Evolutionary conservation across 148 eudicot species (phyloP).

Genomic region (Cornus kousa): DNA sequence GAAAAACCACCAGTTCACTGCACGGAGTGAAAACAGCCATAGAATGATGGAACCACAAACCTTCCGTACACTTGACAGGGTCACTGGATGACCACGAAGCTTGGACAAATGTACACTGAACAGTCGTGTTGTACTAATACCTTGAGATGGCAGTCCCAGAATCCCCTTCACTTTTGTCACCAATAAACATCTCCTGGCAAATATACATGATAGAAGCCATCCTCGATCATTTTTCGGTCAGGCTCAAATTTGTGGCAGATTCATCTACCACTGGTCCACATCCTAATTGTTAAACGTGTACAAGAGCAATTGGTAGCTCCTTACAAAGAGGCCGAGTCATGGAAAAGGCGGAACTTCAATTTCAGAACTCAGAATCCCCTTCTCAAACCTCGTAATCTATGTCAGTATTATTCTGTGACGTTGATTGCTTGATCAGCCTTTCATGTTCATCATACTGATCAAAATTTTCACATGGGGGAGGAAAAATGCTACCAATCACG

Average conservation of each 20-base stretch:
- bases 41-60: too few species aligned
- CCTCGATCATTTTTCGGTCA: neutral
- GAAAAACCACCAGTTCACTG: neutral
- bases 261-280: neutral
- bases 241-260: neutral
- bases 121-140: too few species aligned
- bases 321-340: neutral
- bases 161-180: neutral
- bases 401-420: constrained; percentile 57
- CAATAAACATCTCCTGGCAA: neutral
- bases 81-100: too few species aligned
- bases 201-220: neutral
- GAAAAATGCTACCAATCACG: constrained; percentile 70
- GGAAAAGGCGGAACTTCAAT: neutral
- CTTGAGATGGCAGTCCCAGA: neutral
- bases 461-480: constrained; percentile 83
- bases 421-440: constrained; percentile 50
- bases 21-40: neutral
- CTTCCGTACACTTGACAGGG: too few species aligned
- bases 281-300: neutral
- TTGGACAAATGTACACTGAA: too few species aligned
- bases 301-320: neutral
- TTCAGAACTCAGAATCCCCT: neutral
- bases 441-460: constrained; percentile 81
- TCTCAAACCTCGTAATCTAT: constrained; percentile 70